These are phyloP conservation scores for Dimocarpus longan DNA, from an alignment of 345 rosid species.

Conservation along the genomic window DNA sequence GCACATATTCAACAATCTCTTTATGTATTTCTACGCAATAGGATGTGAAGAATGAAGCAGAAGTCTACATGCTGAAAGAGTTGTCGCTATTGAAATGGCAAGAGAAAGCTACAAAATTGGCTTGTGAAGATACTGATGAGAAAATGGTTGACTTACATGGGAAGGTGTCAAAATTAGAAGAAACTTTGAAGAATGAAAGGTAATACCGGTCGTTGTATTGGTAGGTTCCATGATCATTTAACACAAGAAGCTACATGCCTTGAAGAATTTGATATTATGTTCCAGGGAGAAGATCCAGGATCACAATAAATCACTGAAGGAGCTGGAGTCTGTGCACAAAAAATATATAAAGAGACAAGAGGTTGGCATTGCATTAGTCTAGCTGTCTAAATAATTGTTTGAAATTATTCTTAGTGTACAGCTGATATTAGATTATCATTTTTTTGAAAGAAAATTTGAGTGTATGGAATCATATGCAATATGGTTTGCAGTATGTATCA, in stretches of 20 bases:
- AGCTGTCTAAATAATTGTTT: slow-evolving; percentile 17
- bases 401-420: not conserved
- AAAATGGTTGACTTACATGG: slow-evolving; percentile 63
- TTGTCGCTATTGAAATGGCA: slow-evolving; percentile 85
- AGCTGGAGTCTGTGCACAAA: slow-evolving; percentile 73
- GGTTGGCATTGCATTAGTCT: slow-evolving; percentile 49
- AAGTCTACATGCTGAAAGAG: slow-evolving; percentile 93
- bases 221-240: not conserved
- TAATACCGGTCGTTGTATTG: slow-evolving; percentile 28
- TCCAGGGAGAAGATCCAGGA: slow-evolving; percentile 79
- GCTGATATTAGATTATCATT: not conserved
- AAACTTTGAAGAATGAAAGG: slow-evolving; percentile 70
- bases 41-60: slow-evolving; percentile 95
- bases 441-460: not conserved
- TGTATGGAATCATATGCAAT: not conserved
- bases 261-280: slow-evolving; percentile 13
- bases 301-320: slow-evolving; percentile 62
- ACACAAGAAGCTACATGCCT: not conserved
- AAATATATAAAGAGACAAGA: slow-evolving; percentile 74
- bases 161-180: slow-evolving; percentile 63
- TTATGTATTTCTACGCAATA: slow-evolving; percentile 38
- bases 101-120: slow-evolving; percentile 86
- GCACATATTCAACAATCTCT: slow-evolving; percentile 12
- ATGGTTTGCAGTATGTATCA: not conserved
- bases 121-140: slow-evolving; percentile 61